Evolutionary conservation across 208 protist genomes (phyloP).

Genomic region (Trichomonas tenax): DNA sequence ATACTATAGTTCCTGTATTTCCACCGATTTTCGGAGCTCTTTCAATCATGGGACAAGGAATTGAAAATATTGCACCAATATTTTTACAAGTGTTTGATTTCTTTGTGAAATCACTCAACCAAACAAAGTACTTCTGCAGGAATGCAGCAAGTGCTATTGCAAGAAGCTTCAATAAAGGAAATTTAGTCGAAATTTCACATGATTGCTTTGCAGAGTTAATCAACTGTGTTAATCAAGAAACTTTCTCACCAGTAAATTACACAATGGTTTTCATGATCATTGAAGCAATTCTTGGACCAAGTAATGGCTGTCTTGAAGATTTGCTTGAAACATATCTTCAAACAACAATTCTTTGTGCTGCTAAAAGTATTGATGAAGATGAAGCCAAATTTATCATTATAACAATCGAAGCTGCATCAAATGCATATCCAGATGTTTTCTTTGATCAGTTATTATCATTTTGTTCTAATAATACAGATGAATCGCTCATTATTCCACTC

Average conservation of each 20-base stretch:
- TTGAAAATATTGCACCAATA: neutral
- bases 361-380: neutral
- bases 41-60: neutral
- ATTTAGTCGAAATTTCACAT: neutral
- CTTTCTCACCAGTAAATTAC: neutral
- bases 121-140: neutral
- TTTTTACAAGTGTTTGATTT: neutral
- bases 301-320: neutral
- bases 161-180: neutral
- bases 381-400: neutral
- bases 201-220: neutral
- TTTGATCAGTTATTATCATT: neutral
- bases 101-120: neutral
- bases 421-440: neutral
- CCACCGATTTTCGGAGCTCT: neutral
- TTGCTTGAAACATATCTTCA: neutral
- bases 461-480: neutral
- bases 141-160: neutral
- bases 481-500: neutral
- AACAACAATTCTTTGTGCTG: neutral
- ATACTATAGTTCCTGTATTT: neutral
- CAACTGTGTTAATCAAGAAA: neutral
- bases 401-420: neutral
- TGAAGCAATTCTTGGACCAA: neutral
- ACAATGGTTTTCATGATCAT: neutral